Percentiles rank a stretch among this genome's conserved stretches.
Evolutionary conservation across 2,329 filamentous ascomycete genomes (phyloP).

Genomic region (Monosporascus ibericus): DNA sequence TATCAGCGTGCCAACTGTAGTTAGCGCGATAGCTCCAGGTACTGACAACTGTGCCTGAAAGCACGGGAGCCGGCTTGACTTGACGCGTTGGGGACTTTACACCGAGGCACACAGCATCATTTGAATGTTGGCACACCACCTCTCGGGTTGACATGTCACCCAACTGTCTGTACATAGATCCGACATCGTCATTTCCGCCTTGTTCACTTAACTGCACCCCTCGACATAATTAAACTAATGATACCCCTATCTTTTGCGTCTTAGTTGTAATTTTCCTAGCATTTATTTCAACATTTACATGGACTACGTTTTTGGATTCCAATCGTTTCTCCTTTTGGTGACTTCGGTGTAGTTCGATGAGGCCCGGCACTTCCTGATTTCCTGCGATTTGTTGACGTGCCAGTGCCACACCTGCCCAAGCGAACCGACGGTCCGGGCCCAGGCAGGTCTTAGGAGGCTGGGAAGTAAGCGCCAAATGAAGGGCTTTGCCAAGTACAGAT

Average conservation of each 20-base stretch:
- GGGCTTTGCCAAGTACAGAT: neutral
- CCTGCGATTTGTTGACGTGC: too few relatives aligned
- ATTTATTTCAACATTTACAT: too few relatives aligned
- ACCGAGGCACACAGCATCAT: neutral
- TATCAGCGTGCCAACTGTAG: too few relatives aligned
- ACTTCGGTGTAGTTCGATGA: neutral
- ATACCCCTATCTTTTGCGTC: neutral
- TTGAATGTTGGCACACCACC: neutral
- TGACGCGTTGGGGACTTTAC: too few relatives aligned
- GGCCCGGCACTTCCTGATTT: too few relatives aligned
- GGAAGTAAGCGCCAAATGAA: conserved; percentile 3
- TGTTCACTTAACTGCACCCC: neutral
- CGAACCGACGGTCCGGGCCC: neutral
- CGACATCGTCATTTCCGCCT: neutral
- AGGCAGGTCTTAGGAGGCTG: neutral
- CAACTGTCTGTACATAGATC: neutral
- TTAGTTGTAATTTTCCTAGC: too few relatives aligned
- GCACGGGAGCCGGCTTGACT: too few relatives aligned
- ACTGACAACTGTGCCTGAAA: too few relatives aligned
- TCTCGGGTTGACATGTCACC: neutral
- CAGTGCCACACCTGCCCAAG: neutral
- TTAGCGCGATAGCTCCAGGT: too few relatives aligned
- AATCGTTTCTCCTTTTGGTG: too few relatives aligned
- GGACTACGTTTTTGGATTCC: too few relatives aligned
- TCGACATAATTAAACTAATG: neutral